Conservation (phyloP, 129 eudicot species). For the Pittosporum tobira region DNA sequence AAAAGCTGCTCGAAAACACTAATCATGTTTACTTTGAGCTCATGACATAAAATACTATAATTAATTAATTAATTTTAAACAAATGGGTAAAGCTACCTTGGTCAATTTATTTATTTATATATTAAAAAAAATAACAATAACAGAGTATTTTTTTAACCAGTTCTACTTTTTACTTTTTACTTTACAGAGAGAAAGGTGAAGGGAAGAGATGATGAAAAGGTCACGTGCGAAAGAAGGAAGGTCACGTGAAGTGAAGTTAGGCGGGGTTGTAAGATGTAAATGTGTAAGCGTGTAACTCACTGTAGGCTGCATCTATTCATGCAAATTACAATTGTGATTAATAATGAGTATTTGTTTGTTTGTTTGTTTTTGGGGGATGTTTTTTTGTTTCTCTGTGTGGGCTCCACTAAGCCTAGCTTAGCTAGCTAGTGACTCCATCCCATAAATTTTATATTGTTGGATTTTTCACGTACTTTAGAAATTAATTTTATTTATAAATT, state of each 20-base stretch:
- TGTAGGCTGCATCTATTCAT: conserved; percentile 40
- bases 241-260: conserved; percentile 42
- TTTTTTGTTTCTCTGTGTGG: conserved; percentile 38
- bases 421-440: too few relatives aligned
- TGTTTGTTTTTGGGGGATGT: conserved; percentile 37
- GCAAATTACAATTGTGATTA: conserved; percentile 29
- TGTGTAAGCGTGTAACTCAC: too few relatives aligned
- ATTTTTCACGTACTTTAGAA: too few relatives aligned
- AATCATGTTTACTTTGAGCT: conserved; percentile 18
- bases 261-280: too few relatives aligned
- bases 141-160: conserved; percentile 9
- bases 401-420: too few relatives aligned
- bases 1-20: conserved; percentile 17
- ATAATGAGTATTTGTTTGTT: conserved; percentile 29
- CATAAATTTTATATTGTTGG: too few relatives aligned
- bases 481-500: too few relatives aligned
- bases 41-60: neutral
- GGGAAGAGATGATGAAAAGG: conserved; percentile 24
- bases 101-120: conserved; percentile 3
- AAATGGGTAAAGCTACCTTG: conserved; percentile 1
- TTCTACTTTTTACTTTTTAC: conserved; percentile 30
- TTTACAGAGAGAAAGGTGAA: conserved; percentile 21
- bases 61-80: neutral
- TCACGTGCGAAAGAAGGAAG: conserved; percentile 53
- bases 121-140: too few relatives aligned